These are phyloP conservation scores for Pyricularia pennisetigena DNA, from an alignment of 2,329 filamentous ascomycete genomes.

Conservation along the genomic window DNA sequence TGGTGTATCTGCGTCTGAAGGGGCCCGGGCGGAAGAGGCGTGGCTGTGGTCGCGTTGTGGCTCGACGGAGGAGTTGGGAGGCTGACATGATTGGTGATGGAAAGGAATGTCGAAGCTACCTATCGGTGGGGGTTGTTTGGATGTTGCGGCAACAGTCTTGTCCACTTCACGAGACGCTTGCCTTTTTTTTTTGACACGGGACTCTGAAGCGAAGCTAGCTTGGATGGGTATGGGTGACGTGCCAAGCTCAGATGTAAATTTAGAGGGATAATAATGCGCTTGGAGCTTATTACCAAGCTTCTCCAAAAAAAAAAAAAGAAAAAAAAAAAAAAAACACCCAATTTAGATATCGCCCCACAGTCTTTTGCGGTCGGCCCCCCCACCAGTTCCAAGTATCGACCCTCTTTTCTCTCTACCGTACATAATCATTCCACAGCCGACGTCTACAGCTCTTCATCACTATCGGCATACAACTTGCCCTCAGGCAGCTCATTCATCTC, in stretches of 20 bases:
- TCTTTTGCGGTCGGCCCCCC: no score
- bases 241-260: neutral
- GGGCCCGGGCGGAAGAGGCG: neutral
- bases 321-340: no score
- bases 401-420: no score
- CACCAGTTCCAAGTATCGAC: no score
- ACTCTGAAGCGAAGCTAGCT: no score
- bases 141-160: neutral
- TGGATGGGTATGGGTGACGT: neutral
- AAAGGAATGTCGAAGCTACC: neutral
- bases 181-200: no score
- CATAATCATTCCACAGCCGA: no score
- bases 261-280: neutral
- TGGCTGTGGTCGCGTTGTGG: neutral
- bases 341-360: neutral
- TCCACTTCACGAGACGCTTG: neutral
- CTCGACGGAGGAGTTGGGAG: neutral
- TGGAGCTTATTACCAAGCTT: neutral
- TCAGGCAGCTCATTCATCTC: conserved; percentile 48
- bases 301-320: no score
- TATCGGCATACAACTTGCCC: conserved; percentile 5
- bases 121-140: neutral
- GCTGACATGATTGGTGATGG: neutral
- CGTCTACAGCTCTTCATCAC: neutral
- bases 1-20: neutral